Evolutionary conservation across 2,329 filamentous ascomycete species (phyloP), one percentile per base, ranked within the genome.

Genomic region (Penicillium sclerotigenum): DNA sequence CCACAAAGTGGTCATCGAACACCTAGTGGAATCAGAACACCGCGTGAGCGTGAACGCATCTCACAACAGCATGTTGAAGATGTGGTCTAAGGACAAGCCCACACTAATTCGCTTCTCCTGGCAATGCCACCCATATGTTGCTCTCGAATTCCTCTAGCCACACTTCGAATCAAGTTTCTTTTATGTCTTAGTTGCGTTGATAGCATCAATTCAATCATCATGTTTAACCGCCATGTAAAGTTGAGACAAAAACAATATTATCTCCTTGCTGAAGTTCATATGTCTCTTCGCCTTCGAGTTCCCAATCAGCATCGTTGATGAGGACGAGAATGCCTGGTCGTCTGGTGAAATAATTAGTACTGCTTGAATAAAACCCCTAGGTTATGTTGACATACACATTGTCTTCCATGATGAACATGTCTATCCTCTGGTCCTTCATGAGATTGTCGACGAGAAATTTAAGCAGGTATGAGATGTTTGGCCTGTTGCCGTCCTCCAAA

Each of bases 271-370:
- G 86, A 56, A 99, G 77, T 75, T 91, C 87, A 71, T 97, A 97
- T 63, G 86, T 83, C 71, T 94, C 91, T 75, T 97, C 93, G 18
- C 92, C 94, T 75, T 97, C 94, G 13, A 99, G 83, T 74, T 97
- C 94, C 94, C 94, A 99, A 73, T 99, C 94, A 26, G 91, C 90
- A 67, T 99, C 94, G 71, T 99, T 99, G 74, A 99, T 96, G 55
- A 99, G 81, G 28, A 97, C 93, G 41, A 99, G 83, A 72, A 99
- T 96, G 3, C 94, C 94, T 5, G 94, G 94, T 51, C 94, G 91
- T 58, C 93, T 97, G 54, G 26, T n/a, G 58, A 65, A 66, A 57
- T 63, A 46, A 61, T 61, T 40, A 46, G 56, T 22, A 50, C 5
- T 31, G 38, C 22, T 20, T 16, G 52, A 33, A 54, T 37, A 16